These are phyloP conservation scores for Komagataella ulmi DNA, from an alignment of 805 yeast species.

Conservation along the genomic window DNA sequence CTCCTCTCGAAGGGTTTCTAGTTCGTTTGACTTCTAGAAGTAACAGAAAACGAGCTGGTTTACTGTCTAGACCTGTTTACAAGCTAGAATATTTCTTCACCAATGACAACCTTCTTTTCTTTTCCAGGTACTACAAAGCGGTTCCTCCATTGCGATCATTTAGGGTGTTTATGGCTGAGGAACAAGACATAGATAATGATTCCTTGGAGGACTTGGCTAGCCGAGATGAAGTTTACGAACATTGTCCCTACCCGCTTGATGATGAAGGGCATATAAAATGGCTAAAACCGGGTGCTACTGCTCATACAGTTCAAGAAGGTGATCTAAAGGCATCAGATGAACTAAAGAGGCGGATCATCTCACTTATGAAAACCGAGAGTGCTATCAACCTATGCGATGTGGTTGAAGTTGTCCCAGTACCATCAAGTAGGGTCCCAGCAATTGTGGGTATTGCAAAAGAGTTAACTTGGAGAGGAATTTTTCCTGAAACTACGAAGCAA, in stretches of 20 bases:
- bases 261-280: slow-evolving; percentile 44
- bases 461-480: slow-evolving; percentile 14
- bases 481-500: slow-evolving; percentile 8
- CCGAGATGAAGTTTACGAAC: slow-evolving; percentile 26
- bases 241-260: slow-evolving; percentile 43
- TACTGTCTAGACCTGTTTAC: slow-evolving; percentile 24
- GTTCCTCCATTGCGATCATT: slow-evolving; percentile 39
- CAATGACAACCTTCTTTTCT: slow-evolving; percentile 46
- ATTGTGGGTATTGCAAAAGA: slow-evolving; percentile 14
- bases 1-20: slow-evolving; percentile 74
- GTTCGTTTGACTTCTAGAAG: slow-evolving; percentile 36
- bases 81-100: slow-evolving; percentile 54
- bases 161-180: background rate
- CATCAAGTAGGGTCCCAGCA: slow-evolving; percentile 4
- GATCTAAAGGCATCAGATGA: slow-evolving; percentile 57
- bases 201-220: slow-evolving; percentile 8
- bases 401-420: slow-evolving; percentile 21
- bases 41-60: slow-evolving; percentile 20
- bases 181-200: slow-evolving; percentile 9
- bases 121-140: slow-evolving; percentile 38
- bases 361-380: slow-evolving; percentile 43
- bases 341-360: slow-evolving; percentile 44
- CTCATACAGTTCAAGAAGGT: slow-evolving; percentile 26
- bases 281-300: slow-evolving; percentile 28
- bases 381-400: slow-evolving; percentile 47